Evolutionary conservation across 1,284 basidiomycete genomes (phyloP), one percentile per base, ranked within the genome.

Genomic region (Anthracocystis panici-leucophaei): DNA sequence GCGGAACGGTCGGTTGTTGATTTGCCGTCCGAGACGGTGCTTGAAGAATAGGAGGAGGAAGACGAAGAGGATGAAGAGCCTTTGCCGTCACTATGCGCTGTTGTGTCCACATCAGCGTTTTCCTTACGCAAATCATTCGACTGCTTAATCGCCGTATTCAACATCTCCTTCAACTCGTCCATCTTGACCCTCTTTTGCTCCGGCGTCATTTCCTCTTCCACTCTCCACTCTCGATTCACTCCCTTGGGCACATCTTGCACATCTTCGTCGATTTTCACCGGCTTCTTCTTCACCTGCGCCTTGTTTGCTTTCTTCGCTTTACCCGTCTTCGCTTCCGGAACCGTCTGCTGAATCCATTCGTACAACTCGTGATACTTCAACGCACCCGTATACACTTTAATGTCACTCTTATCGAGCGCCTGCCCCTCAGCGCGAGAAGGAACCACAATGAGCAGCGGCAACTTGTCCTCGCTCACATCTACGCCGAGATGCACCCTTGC

Each of bases 341-440:
- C 41, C 12, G 65, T 75, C 31, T 78, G 48, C 49, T 83, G 75
- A 42, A 84, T 68, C 83, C 83, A 84, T 11, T 35, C 55, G 42
- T 79, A 72, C 29, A 84, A 69, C 40, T 70, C 65, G 62, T 72
- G 65, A 52, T 84, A 83, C 58, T 80, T 78, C 58, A 83, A 63
- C 31, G 72, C 53, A 25, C 83, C 82, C 5, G 52, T 65, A 56
- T 83, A 84, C 42, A 50, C 68, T 49, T 77, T 73, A 62, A 82
- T 73, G 2, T 48, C 10, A 20, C 57, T 51, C 55, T 77, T 78
- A 40, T 69, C 70, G 1, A 75, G 41, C 16, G 72, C 56, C n/a
- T 61, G 55, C 2, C 48, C 67, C 4, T 72, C 63, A 3, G 35
- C 25, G 3, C 72, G 63, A 16, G 61, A 42, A 7, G 72, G 75